Evolutionary conservation across 176 grass and related monocot genomes (phyloP).

Genomic region (Pharus latifolius): DNA sequence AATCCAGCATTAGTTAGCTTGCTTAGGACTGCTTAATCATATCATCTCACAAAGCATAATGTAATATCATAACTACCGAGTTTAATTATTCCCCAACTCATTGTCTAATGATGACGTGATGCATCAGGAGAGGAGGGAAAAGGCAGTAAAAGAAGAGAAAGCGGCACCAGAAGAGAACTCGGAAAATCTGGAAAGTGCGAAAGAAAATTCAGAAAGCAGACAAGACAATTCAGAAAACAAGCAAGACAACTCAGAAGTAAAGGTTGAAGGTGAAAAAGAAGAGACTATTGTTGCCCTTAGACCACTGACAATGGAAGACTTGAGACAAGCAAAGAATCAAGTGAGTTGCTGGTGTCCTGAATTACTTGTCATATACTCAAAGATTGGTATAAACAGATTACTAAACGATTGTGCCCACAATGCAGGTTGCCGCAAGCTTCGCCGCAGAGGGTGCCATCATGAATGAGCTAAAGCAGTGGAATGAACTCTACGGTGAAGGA

Average conservation of each 20-base stretch:
- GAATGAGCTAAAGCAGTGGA: constrained; percentile 96
- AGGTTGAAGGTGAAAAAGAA: constrained; percentile 24
- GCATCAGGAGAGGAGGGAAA: constrained; percentile 37
- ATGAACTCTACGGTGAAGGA: constrained; percentile 70
- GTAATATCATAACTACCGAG: too few relatives aligned
- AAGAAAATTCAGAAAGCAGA: background rate
- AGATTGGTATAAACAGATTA: background rate
- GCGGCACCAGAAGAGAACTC: background rate
- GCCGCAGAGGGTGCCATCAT: constrained; percentile 60
- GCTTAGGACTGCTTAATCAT: too few relatives aligned
- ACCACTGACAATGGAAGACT: constrained; percentile 81
- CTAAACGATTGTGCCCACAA: background rate
- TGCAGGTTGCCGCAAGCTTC: constrained; percentile 89
- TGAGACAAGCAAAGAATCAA: constrained; percentile 86
- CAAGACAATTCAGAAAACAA: constrained; percentile 8
- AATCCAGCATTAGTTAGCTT: too few relatives aligned
- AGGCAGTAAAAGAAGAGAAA: constrained; percentile 19
- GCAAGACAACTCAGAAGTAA: background rate
- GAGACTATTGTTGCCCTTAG: constrained; percentile 36
- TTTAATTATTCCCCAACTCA: too few relatives aligned
- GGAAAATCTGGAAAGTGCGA: background rate
- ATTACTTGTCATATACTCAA: background rate
- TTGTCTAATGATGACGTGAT: background rate
- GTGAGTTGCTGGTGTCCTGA: constrained; percentile 25
- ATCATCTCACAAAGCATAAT: too few relatives aligned